A percentile compares a stretch with the other conserved stretches of the same genome.
Evolutionary conservation across 2,329 filamentous ascomycete species (phyloP).

Genomic region (Tolypocladium inflatum): DNA sequence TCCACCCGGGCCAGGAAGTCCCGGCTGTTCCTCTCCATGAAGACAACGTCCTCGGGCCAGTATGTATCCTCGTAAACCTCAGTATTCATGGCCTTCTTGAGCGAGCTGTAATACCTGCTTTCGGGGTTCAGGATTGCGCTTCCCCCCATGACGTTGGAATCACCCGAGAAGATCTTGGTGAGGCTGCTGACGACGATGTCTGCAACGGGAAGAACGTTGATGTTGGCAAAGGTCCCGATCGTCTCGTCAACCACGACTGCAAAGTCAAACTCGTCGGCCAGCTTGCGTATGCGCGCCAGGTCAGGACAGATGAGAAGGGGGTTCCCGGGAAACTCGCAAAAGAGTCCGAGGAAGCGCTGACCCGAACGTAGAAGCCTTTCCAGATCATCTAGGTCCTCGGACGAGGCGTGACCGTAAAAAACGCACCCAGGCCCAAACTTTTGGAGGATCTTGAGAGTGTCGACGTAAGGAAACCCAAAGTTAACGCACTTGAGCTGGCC

Average conservation of each 20-base stretch:
- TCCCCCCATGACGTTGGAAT: conserved; percentile 97
- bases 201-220: conserved; percentile 81
- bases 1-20: conserved; percentile 79
- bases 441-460: conserved; percentile 88
- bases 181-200: conserved; percentile 91
- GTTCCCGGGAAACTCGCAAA: conserved; percentile 93
- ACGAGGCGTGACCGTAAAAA: conserved; percentile 77
- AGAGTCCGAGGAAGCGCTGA: conserved; percentile 71
- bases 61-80: conserved; percentile 75
- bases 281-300: conserved; percentile 64
- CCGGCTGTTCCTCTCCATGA: conserved; percentile 91
- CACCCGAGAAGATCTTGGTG: conserved; percentile 95
- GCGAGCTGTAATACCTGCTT: conserved; percentile 54
- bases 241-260: conserved; percentile 91
- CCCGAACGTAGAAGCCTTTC: conserved; percentile 61
- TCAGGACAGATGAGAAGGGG: conserved; percentile 81
- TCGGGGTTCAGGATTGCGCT: conserved; percentile 56
- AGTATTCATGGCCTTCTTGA: conserved; percentile 57
- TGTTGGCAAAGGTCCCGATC: conserved; percentile 91
- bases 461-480: conserved; percentile 96
- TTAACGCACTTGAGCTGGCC: conserved; percentile 68
- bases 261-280: conserved; percentile 82
- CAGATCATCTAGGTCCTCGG: conserved; percentile 73
- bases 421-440: conserved; percentile 86
- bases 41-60: conserved; percentile 89